phyloP scores from a whole-genome alignment of 2,329 filamentous ascomycete species.

The Didymella exigua region DNA sequence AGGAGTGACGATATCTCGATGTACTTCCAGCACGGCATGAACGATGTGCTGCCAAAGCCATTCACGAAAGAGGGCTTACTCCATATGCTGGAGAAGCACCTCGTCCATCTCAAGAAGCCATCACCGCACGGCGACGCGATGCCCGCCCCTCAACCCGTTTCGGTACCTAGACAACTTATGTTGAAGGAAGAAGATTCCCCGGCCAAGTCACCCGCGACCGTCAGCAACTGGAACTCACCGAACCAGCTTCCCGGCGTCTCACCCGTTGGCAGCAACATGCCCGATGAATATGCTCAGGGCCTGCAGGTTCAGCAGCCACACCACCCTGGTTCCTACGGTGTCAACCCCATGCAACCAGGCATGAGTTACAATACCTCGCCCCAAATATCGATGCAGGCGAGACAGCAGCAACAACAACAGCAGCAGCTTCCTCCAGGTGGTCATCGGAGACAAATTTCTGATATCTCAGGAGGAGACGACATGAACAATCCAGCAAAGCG shows the following conservation, averaged over 20 bases:
- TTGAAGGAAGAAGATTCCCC: constrained; percentile 69
- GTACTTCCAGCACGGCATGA: constrained; percentile 96
- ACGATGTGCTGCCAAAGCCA: constrained; percentile 94
- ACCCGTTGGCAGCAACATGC: constrained; percentile 56
- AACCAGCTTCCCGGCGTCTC: constrained; percentile 63
- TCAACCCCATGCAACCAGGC: constrained; percentile 42
- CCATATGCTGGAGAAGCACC: constrained; percentile 82
- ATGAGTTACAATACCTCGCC: constrained; percentile 50
- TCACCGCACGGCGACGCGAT: constrained; percentile 50
- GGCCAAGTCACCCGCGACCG: constrained; percentile 64
- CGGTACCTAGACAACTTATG: constrained; percentile 58
- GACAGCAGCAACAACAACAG: constrained; percentile 35
- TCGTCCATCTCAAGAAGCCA: constrained; percentile 80
- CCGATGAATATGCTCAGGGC: constrained; percentile 55
- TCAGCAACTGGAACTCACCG: constrained; percentile 69
- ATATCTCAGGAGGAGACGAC: constrained; percentile 62
- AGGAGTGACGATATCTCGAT: constrained; percentile 94
- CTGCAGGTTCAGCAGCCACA: constrained; percentile 46
- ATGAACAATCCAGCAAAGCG: constrained; percentile 61
- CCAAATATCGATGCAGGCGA: constrained; percentile 47
- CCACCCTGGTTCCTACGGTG: constrained; percentile 47
- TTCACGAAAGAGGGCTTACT: constrained; percentile 87
- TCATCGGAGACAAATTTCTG: constrained; percentile 65
- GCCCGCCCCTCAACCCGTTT: constrained; percentile 58
- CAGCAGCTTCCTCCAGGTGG: constrained; percentile 20